Evolutionary conservation across 2,329 filamentous ascomycete genomes (phyloP).

Genomic region (Colletotrichum truncatum): DNA sequence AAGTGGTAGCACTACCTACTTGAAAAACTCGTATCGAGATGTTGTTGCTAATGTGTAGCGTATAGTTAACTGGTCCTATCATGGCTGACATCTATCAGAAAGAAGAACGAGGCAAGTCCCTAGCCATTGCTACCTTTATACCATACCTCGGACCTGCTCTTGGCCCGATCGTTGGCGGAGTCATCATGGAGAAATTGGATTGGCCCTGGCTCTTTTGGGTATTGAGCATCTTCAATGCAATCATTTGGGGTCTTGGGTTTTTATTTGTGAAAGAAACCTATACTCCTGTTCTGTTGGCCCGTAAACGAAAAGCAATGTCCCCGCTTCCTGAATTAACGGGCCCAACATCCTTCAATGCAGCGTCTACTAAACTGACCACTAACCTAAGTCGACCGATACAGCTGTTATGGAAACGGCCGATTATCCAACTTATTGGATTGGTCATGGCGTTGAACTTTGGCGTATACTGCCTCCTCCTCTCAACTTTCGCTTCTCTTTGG

Average conservation of each 20-base stretch:
- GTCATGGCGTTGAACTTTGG: conserved; percentile 58
- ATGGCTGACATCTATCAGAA: conserved; percentile 47
- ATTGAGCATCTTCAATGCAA: conserved; percentile 39
- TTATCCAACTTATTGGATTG: conserved; percentile 55
- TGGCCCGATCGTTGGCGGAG: conserved; percentile 51
- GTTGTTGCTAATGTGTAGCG: neutral
- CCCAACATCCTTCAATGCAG: too few species aligned
- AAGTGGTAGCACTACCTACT: too few species aligned
- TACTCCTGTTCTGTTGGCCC: conserved; percentile 53
- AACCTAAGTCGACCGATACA: conserved; percentile 55
- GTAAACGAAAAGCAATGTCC: conserved; percentile 36
- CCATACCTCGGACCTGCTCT: conserved; percentile 52
- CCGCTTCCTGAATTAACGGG: too few species aligned
- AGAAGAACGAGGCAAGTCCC: conserved; percentile 46
- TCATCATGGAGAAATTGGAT: conserved; percentile 43
- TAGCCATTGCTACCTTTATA: conserved; percentile 50
- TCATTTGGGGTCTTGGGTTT: conserved; percentile 45
- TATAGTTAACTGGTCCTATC: conserved; percentile 42
- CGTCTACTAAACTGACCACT: conserved; percentile 34
- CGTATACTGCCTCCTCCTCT: conserved; percentile 60
- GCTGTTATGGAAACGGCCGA: conserved; percentile 55
- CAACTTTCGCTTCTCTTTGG: conserved; percentile 60
- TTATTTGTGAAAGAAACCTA: conserved; percentile 58
- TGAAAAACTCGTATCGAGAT: neutral
- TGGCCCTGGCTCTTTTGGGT: conserved; percentile 56